Base-by-base conservation (phyloP, 192 early-diverging fungal species). In the Coemansia sp. region DNA sequence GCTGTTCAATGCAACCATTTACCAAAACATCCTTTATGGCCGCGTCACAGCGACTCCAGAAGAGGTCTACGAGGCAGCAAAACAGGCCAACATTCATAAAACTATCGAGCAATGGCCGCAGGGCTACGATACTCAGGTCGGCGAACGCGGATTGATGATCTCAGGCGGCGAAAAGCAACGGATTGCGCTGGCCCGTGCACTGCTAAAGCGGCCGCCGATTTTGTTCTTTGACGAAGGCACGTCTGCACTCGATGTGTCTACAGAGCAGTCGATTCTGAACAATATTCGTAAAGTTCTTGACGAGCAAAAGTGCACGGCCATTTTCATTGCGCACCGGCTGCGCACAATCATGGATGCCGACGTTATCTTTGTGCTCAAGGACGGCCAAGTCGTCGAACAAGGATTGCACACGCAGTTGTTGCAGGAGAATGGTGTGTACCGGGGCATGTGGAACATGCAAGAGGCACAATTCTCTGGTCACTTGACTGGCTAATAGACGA, bases 311-410 rank as follows among this genome's bases (percentile, higher is more conserved):
- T 83, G 90, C 57, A 98, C 97, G 5, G 92, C 91, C 50, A 85
- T 99, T 8, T 94, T 95, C 75, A 90, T 99, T 76, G 96, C 97
- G 0, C 97, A 99, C 69, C 82, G 95, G 3, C 70, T 99, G 69
- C 82, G 88, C 31, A 96, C 97, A 5, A 90, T 98, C 74, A 85
- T 87, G 59, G 90, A 94, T 67, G 93, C 90, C 42, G 96, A 99
- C 68, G 63, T 87, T 53, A 97, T 99, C 38, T 88, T 93, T 82
- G 97, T 98, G 11, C 82, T 99, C 64, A 84, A 88, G 36, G 86
- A 93, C 26, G 97, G 96, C 4, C 73, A 87, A 28, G 86, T 98
- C 6, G 86, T 85, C 2, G 97, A 98, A 79, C 75, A 83, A 31
- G 97, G 97, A 8, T 86, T 81, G 1, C 97, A 99, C 71, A 87